Conservation (phyloP, 768 basidiomycete genomes). For the Pseudohyphozyma bogoriensis region DNA sequence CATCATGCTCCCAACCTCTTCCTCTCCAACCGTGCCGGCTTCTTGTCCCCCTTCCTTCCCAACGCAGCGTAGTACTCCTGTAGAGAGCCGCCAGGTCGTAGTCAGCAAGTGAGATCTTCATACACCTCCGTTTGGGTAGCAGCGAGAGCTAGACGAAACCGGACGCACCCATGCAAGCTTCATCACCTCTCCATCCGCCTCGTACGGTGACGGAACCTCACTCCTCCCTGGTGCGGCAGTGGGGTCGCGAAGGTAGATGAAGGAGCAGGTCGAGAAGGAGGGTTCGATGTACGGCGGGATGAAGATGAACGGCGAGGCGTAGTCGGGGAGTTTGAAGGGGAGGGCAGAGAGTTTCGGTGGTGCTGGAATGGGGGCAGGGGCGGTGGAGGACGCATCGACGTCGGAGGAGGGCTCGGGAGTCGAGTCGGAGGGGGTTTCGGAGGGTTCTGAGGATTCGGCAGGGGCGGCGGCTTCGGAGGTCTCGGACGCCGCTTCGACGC, state of each 20-base stretch:
- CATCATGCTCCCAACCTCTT: constrained; percentile 24
- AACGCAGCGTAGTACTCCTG: constrained; percentile 27
- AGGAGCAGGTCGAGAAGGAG: constrained; percentile 78
- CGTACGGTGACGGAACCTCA: constrained; percentile 90
- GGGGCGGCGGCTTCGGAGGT: constrained; percentile 3
- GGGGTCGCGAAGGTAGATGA: constrained; percentile 86
- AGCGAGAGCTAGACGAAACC: background rate
- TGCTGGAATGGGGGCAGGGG: too few species aligned
- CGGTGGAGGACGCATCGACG: background rate
- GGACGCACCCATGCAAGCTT: constrained; percentile 68
- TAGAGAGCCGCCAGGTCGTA: background rate
- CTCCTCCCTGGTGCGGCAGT: constrained; percentile 92
- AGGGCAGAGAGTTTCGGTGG: too few species aligned
- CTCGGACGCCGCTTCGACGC: constrained; percentile 34
- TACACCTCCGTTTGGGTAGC: background rate
- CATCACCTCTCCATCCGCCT: constrained; percentile 86
- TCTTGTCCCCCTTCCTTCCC: constrained; percentile 26
- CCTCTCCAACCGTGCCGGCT: background rate
- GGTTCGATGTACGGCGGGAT: constrained; percentile 83
- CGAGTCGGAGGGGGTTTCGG: constrained; percentile 11
- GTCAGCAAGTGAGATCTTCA: too few species aligned
- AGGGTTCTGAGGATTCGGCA: background rate
- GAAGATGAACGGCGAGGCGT: constrained; percentile 83
- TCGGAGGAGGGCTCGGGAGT: constrained; percentile 6
- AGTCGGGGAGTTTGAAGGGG: constrained; percentile 75